Conservation (phyloP, 2,329 filamentous ascomycete species). For the Aspergillus sp. region DNA sequence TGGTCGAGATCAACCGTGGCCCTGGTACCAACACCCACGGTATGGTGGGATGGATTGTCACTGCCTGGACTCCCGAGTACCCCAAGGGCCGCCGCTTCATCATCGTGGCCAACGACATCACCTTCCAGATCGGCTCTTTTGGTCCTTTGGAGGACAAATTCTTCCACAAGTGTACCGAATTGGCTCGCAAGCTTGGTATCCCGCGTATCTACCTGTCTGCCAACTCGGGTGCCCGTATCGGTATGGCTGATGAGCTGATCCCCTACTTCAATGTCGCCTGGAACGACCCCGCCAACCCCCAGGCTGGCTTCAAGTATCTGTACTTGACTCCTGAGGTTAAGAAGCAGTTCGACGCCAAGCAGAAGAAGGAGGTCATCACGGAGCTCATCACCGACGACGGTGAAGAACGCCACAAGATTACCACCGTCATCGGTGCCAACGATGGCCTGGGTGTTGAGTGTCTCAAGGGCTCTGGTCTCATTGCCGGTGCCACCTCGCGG, state of each 20-base stretch:
- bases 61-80: slow-evolving; percentile 91
- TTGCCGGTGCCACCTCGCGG: slow-evolving; percentile 92
- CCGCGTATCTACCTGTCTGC: slow-evolving; percentile 96
- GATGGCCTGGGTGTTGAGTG: slow-evolving; percentile 97
- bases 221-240: slow-evolving; percentile 96
- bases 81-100: slow-evolving; percentile 86
- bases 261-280: slow-evolving; percentile 95
- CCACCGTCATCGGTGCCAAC: slow-evolving; percentile 85
- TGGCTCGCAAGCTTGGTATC: slow-evolving; percentile 88
- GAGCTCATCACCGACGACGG: slow-evolving; percentile 80
- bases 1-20: slow-evolving; percentile 89
- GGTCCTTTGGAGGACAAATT: slow-evolving; percentile 94
- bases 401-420: slow-evolving; percentile 88
- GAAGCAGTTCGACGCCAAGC: slow-evolving; percentile 74
- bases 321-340: slow-evolving; percentile 85
- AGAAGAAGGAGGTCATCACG: slow-evolving; percentile 72
- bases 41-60: slow-evolving; percentile 98
- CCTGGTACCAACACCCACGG: slow-evolving; percentile 92
- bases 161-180: slow-evolving; percentile 98
- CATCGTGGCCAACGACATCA: slow-evolving; percentile 98
- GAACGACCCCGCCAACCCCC: slow-evolving; percentile 76
- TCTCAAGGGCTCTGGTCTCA: slow-evolving; percentile 91
- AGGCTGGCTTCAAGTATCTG: slow-evolving; percentile 91
- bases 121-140: slow-evolving; percentile 97
- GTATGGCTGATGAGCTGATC: slow-evolving; percentile 93